Base-by-base conservation (phyloP, 2,329 filamentous ascomycete genomes). In the Pseudopithomyces chartarum region DNA sequence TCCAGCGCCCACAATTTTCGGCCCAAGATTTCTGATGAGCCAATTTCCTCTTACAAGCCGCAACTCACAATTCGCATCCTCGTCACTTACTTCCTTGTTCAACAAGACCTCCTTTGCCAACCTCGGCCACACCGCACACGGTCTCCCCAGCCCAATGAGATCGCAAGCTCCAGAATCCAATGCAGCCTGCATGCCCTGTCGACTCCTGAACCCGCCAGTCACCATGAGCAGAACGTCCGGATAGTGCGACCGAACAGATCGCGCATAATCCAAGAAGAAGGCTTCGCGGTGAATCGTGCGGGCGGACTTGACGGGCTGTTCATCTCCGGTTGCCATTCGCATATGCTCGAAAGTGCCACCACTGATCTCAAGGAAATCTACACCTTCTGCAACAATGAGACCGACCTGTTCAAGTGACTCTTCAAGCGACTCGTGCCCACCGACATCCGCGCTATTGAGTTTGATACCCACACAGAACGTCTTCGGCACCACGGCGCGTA, bases 311-410 rank as follows among this genome's bases (percentile, higher is more conserved):
- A 13, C 44, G 15, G 2, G 15, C 8, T 47, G 33, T 12, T 60
- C 45, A 52, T 60, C 51, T 59, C 44, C 36, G 10, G n/a, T 46
- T 11, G 34, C 39, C 52, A 65, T 53, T 15, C 54, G 17, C 53
- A 48, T 32, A 44, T 63, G 63, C 69, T 67, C 64, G 17, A 51
- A 59, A 2, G 64, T 83, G 0, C 89, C 88, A 0, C 88, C 89
- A 17, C 82, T 86, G 23, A 91, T 81, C 71, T 91, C 88, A 1
- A 91, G 73, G 61, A 90, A 90, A 71, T 91, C 88, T 1, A 90
- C 73, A 5, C 76, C 83, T 38, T 78, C 79, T 5, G 73, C 75
- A 0, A 72, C 71, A 4, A 87, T 80, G 17, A 78, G 67, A n/a
- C 76, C 71, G 10, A 88, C 77, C 66, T 90, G 87, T 55, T 84